A percentile compares a stretch with the other conserved stretches of the same genome.
Evolutionary conservation across 805 yeast species (phyloP).

Genomic region (Kluyveromyces siamensis): DNA sequence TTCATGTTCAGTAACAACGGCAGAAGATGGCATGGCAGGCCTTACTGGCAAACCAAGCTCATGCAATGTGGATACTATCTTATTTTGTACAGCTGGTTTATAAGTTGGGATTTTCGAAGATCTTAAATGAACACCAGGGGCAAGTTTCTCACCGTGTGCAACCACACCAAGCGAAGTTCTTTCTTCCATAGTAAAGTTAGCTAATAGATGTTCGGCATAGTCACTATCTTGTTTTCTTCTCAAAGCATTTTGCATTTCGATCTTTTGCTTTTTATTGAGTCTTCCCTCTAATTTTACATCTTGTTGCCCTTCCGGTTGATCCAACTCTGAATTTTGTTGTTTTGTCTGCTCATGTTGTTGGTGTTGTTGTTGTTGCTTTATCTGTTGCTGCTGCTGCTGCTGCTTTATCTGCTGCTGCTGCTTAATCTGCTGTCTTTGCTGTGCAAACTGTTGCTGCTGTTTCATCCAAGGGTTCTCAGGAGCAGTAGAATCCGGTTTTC

Average conservation of each 20-base stretch:
- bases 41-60: constrained; percentile 74
- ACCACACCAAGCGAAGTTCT: constrained; percentile 78
- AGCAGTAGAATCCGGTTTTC: constrained; percentile 33
- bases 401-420: constrained; percentile 19
- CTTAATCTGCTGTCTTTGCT: constrained; percentile 27
- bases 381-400: constrained; percentile 9
- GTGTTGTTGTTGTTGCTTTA: constrained; percentile 5
- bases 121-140: constrained; percentile 75
- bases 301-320: neutral
- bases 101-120: constrained; percentile 70
- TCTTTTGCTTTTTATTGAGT: constrained; percentile 21
- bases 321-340: neutral
- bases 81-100: constrained; percentile 67
- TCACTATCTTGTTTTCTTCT: constrained; percentile 26
- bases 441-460: constrained; percentile 34
- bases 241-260: constrained; percentile 22
- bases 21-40: constrained; percentile 83
- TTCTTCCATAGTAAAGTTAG: constrained; percentile 58
- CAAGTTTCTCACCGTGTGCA: constrained; percentile 62
- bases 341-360: constrained; percentile 2
- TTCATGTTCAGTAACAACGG: constrained; percentile 70
- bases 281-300: constrained; percentile 1
- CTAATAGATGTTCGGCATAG: constrained; percentile 26
- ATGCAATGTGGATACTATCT: constrained; percentile 50
- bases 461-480: constrained; percentile 39